A percentile compares a stretch with the other conserved stretches of the same genome.
phyloP scores from a whole-genome alignment of 192 early-diverging fungal genomes.

The Polychytrium aggregatum region DNA sequence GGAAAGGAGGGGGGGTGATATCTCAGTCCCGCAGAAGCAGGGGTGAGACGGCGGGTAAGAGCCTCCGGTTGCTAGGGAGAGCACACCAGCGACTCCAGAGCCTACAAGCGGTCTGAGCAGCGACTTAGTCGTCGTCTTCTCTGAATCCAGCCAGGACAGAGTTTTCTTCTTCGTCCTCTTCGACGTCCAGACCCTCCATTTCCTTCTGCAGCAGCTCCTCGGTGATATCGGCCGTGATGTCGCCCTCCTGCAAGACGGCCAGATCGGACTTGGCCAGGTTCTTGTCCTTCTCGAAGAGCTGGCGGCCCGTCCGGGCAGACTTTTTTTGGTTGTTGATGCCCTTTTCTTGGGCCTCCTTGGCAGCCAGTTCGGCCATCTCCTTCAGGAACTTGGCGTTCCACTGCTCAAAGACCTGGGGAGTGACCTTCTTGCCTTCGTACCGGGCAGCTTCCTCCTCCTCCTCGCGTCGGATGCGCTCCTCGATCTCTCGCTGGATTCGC shows the following conservation, averaged over 20 bases:
- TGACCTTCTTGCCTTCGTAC: constrained; percentile 77
- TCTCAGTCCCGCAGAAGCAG: too few relatives aligned
- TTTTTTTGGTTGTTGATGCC: constrained; percentile 26
- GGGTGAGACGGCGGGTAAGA: too few relatives aligned
- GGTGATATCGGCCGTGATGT: constrained; percentile 67
- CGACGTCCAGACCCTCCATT: constrained; percentile 35
- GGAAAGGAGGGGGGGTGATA: too few relatives aligned
- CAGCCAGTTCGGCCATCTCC: constrained; percentile 40
- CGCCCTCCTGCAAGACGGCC: constrained; percentile 70
- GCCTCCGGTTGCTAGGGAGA: too few relatives aligned
- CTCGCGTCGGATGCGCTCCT: constrained; percentile 47
- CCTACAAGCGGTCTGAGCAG: too few relatives aligned
- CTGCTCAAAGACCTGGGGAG: constrained; percentile 55
- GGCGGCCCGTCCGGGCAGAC: constrained; percentile 46
- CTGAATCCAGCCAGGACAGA: constrained; percentile 26
- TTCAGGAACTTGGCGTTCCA: constrained; percentile 74
- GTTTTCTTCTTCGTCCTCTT: constrained; percentile 52
- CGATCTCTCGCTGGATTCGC: constrained; percentile 34
- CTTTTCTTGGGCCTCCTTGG: constrained; percentile 17
- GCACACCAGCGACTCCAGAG: too few relatives aligned
- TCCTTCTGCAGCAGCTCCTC: constrained; percentile 65
- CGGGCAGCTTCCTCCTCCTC: constrained; percentile 57
- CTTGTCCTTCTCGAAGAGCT: constrained; percentile 87
- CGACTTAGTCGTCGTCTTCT: too few relatives aligned
- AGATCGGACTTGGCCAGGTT: constrained; percentile 74